Evolutionary conservation across 352 stramenopile genomes (phyloP).

Genomic region (Globisporangium spiculum): DNA sequence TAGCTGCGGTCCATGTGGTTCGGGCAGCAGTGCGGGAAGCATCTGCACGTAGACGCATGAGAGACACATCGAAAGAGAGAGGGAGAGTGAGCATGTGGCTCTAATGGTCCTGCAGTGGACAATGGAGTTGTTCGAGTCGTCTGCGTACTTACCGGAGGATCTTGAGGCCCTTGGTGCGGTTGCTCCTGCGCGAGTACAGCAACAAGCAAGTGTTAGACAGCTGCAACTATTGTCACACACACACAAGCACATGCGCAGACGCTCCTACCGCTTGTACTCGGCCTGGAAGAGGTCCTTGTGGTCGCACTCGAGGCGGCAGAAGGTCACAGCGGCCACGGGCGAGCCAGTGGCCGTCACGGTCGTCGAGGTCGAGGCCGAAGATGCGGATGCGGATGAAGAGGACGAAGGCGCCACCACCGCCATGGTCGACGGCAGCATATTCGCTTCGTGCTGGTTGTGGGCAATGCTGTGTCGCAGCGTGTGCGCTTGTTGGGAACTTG

Average conservation of each 20-base stretch:
- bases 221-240: background rate
- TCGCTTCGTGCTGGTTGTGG: background rate
- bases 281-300: conserved; percentile 59
- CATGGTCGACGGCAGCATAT: conserved; percentile 6
- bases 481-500: background rate
- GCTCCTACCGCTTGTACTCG: conserved; percentile 55
- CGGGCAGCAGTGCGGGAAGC: conserved; percentile 41
- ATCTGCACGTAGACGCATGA: conserved; percentile 9
- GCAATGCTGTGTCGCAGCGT: background rate
- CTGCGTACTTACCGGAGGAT: conserved; percentile 39
- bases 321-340: conserved; percentile 32
- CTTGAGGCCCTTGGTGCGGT: conserved; percentile 71
- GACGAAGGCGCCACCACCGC: background rate
- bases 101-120: background rate
- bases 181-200: conserved; percentile 32
- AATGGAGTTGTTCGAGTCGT: background rate
- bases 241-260: background rate
- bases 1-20: conserved; percentile 37
- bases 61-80: background rate
- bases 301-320: conserved; percentile 62
- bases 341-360: conserved; percentile 2
- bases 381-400: background rate
- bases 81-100: background rate
- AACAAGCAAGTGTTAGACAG: background rate
- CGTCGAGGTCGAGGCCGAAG: background rate